Base-by-base conservation (phyloP, 75 land plant species). In the Selaginella moellendorffii region DNA sequence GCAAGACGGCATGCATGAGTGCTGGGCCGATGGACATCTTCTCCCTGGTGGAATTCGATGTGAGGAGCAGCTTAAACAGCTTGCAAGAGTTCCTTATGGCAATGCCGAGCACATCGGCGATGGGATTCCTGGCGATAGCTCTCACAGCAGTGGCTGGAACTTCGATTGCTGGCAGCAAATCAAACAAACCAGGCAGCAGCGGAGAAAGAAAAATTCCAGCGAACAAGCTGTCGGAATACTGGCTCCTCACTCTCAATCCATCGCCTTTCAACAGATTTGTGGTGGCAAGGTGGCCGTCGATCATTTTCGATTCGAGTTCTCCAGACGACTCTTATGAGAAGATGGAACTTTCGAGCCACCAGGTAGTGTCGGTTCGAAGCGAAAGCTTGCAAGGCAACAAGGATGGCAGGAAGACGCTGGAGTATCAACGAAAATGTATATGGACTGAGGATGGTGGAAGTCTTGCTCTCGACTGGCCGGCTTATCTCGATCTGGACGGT, bases 211-310 rank as follows among this genome's bases (percentile, higher is more conserved):
- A 36, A 5, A 5, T 36, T 14, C 46, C 46, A 36, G 14, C 46
- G 14, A 36, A 5, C 10, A 36, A 36, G 46, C 5, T 36, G 14
- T 36, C 46, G 5, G 87, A 76, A 2, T 68, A 82, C 1, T 89
- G 88, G 90, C 28, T 81, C 1, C 59, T 90, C 65, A 79, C 86
- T 67, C 71, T 80, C 56, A 81, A 63, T 52, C 92, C 99, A 14
- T 82, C 97, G 59, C 80, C 83, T 26, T 95, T 95, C 72, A 95
- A 86, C 54, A 82, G 88, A 19, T 84, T 85, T 31, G 86, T 90
- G 24, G 24, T 79, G 2, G 80, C 80, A 30, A 81, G 99, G 28
- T 95, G 99, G 72, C 92, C 88, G 0, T 86, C 99, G 1, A 71
- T 93, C 0, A 63, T 63, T 24, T 80, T 85, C 54, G 62, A 63